A percentile compares a stretch with the other conserved stretches of the same genome.
These are phyloP conservation scores for Wickerhamiella bombiphila DNA, from an alignment of 805 yeast species.

Conservation along the genomic window DNA sequence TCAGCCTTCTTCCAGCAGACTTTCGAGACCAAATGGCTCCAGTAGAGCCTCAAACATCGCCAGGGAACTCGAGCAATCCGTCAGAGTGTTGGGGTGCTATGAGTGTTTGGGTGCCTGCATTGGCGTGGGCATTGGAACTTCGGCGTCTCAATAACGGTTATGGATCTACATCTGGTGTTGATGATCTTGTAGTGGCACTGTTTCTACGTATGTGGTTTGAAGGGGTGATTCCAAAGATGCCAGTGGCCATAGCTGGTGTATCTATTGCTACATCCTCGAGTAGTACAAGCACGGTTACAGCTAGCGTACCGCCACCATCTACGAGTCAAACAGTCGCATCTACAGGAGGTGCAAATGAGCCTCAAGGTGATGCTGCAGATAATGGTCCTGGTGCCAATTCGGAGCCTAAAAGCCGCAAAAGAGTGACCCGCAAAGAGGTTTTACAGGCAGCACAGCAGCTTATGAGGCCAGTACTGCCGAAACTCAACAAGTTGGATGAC, in stretches of 20 bases:
- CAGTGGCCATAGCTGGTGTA: not conserved
- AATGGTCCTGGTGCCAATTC: not conserved
- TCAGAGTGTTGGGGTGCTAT: too few species aligned
- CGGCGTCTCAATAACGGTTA: conserved; percentile 65
- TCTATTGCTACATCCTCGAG: not conserved
- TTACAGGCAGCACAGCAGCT: conserved; percentile 14
- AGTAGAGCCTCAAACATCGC: not conserved
- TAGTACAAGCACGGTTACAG: not conserved
- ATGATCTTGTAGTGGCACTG: conserved; percentile 52
- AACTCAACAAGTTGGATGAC: conserved; percentile 13
- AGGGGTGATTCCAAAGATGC: conserved; percentile 2
- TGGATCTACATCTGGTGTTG: conserved; percentile 60
- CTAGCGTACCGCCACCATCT: not conserved
- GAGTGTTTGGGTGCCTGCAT: conserved; percentile 11
- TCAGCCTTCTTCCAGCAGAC: conserved; percentile 18
- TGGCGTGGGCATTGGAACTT: conserved; percentile 32
- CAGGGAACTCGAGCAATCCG: too few species aligned
- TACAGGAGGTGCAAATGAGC: not conserved
- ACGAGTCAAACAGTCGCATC: not conserved
- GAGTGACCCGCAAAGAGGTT: conserved; percentile 15
- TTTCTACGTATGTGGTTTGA: conserved; percentile 34
- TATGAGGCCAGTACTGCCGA: conserved; percentile 10
- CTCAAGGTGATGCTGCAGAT: not conserved
- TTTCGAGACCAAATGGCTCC: conserved; percentile 1
- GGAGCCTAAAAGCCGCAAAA: conserved; percentile 3